phyloP scores from a whole-genome alignment of 495 filamentous ascomycete genomes.

The Aspergillus baeticus region DNA sequence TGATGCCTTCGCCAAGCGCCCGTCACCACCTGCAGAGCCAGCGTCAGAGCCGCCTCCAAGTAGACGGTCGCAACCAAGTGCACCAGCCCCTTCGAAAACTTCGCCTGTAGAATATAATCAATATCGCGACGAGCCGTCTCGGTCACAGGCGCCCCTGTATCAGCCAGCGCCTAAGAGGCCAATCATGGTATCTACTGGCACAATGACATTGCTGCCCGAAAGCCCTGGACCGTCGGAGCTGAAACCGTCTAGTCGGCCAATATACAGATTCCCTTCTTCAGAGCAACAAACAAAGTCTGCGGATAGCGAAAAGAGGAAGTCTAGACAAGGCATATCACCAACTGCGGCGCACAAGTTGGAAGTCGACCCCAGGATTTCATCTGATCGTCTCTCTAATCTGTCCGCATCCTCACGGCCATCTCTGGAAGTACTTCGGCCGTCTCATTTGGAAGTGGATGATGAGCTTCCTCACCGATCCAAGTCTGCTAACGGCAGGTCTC shows the following conservation, averaged over 20 bases:
- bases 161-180: conserved; percentile 61
- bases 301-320: conserved; percentile 26
- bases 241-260: conserved; percentile 47
- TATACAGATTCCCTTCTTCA: conserved; percentile 60
- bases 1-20: conserved; percentile 70
- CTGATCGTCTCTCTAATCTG: conserved; percentile 44
- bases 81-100: conserved; percentile 27
- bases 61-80: conserved; percentile 30
- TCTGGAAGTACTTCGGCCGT: conserved; percentile 69
- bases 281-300: conserved; percentile 47
- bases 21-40: conserved; percentile 31
- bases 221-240: conserved; percentile 50
- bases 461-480: conserved; percentile 59
- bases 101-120: conserved; percentile 19
- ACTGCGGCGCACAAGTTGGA: conserved; percentile 33
- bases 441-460: conserved; percentile 56
- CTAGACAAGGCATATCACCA: conserved; percentile 33
- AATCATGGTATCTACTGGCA: conserved; percentile 86
- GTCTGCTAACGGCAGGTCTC: conserved; percentile 60
- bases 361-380: conserved; percentile 51
- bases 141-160: conserved; percentile 48
- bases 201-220: conserved; percentile 80
- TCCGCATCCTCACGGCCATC: conserved; percentile 76
- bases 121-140: conserved; percentile 23
- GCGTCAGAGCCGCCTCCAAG: conserved; percentile 19